Base-by-base conservation (phyloP, 768 basidiomycete genomes). In the Daedaleopsis nitida region DNA sequence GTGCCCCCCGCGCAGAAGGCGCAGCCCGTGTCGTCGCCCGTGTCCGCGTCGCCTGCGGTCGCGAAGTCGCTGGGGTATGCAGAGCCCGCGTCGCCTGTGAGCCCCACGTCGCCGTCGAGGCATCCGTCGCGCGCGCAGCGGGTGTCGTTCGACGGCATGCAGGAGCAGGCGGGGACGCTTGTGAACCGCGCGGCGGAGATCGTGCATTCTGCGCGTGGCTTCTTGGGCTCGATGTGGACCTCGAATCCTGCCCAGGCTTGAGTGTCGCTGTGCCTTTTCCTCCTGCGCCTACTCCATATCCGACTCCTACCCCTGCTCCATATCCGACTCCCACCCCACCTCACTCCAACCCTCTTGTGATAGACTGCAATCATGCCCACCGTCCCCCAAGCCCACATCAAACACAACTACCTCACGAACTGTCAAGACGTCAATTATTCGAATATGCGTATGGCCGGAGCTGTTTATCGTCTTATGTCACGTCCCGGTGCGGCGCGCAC, bases 121-220 rank as follows among this genome's bases (percentile, higher is more conserved):
- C 67, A 56, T 14, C 70, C 66, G 49, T 72, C 69, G 52, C 71
- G 70, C 47, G 58, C 38, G 65, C 60, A 47, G 71, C 69, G 39
- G 54, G 58, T 57, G 44, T 64, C 62, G 45, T 19, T 64, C 14
- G 66, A 62, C 27, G 60, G 60, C 24, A 67, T 72, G 17, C 70
- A 73, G 42, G 72, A 72, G 62, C 72, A 70, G 56, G 64, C 63
- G 27, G 80, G 77, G 5, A 81, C 78, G 39, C 74, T 88, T 21
- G 83, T 83, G 23, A 81, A 83, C 16, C 78, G 84, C 51, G 86
- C 92, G 23, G 90, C 87, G 19, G 91, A 89, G 55, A 90, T 95
- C 43, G 89, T 94, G 59, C 87, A 84, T 47, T 86, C 82, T 54
- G 93, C 93, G 2, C 87, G 91, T 19, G 89, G 90, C 47, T 86